Conservation (phyloP, 176 grass and related monocot species). For the Saccharum officinarum region DNA sequence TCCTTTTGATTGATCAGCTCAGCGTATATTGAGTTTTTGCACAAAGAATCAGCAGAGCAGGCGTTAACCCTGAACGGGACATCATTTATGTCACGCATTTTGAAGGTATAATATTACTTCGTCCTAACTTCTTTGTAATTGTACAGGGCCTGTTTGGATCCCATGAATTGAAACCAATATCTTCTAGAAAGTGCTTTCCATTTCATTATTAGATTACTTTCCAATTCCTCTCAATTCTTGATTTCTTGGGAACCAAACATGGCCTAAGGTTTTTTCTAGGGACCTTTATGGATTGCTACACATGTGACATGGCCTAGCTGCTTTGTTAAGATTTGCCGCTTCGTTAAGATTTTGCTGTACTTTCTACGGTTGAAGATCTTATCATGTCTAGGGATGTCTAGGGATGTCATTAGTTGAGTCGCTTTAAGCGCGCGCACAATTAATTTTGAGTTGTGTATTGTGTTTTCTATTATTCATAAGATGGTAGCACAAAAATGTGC, state of each 20-base stretch:
- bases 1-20: slow-evolving; percentile 45
- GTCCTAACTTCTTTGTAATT: background rate
- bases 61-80: slow-evolving; percentile 79
- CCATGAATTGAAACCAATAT: background rate
- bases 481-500: background rate
- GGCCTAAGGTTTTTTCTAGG: background rate
- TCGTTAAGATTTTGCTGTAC: slow-evolving; percentile 1
- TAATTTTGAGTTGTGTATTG: background rate
- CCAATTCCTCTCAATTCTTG: background rate
- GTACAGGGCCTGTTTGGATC: background rate
- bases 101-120: slow-evolving; percentile 72
- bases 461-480: background rate
- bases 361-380: background rate
- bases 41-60: slow-evolving; percentile 83
- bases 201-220: background rate
- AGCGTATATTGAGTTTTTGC: slow-evolving; percentile 84
- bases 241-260: background rate
- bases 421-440: background rate
- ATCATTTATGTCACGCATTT: slow-evolving; percentile 97
- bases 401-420: background rate
- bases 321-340: slow-evolving; percentile 20
- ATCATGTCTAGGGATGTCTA: background rate
- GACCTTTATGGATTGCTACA: slow-evolving; percentile 9
- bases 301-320: background rate
- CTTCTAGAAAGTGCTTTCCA: background rate